phyloP scores from a whole-genome alignment of 2,329 filamentous ascomycete genomes.

The Aureobasidium vineae region DNA sequence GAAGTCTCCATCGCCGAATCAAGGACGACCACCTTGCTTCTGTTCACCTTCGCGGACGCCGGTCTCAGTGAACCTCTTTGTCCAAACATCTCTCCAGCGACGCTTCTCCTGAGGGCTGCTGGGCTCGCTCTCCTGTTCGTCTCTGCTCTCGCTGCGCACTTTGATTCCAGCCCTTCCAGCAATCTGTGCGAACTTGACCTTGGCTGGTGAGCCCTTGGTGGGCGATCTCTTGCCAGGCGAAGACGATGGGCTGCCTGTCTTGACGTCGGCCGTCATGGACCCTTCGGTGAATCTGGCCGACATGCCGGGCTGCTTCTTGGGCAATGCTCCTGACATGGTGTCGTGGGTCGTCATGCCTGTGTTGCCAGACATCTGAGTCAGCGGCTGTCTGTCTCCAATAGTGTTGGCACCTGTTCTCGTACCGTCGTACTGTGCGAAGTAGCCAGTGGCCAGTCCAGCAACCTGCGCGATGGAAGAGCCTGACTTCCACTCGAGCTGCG shows the following conservation, averaged over 20 bases:
- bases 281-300: slow-evolving; percentile 28
- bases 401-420: slow-evolving; percentile 28
- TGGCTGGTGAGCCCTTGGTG: slow-evolving; percentile 43
- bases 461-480: slow-evolving; percentile 36
- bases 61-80: slow-evolving; percentile 30
- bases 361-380: slow-evolving; percentile 24
- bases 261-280: slow-evolving; percentile 25
- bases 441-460: slow-evolving; percentile 36
- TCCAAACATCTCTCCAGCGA: slow-evolving; percentile 39
- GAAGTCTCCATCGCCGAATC: background rate
- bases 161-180: slow-evolving; percentile 48
- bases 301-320: slow-evolving; percentile 6
- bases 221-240: slow-evolving; percentile 29
- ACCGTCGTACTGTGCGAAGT: slow-evolving; percentile 40
- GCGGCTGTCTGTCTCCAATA: slow-evolving; percentile 25
- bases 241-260: slow-evolving; percentile 18
- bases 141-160: slow-evolving; percentile 32
- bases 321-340: slow-evolving; percentile 5
- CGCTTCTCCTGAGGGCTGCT: slow-evolving; percentile 34
- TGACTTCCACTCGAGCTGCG: slow-evolving; percentile 37
- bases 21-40: slow-evolving; percentile 21
- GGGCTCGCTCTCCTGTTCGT: slow-evolving; percentile 28
- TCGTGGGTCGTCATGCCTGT: slow-evolving; percentile 24
- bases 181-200: slow-evolving; percentile 49
- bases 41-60: slow-evolving; percentile 7